phyloP scores from a whole-genome alignment of 2,329 filamentous ascomycete species.

The Akanthomyces muscarius region DNA sequence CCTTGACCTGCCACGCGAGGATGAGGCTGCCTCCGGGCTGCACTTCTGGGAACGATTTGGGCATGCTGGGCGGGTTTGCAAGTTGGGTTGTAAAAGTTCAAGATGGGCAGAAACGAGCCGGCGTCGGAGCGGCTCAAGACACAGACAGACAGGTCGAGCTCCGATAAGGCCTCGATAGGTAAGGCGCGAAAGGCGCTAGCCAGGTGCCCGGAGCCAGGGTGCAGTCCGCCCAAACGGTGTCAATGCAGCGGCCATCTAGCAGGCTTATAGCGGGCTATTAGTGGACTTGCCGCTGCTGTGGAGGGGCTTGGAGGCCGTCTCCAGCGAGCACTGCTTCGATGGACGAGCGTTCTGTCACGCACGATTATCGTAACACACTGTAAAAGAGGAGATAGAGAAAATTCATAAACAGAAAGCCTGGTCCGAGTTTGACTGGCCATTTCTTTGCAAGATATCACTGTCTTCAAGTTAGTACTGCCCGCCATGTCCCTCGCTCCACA shows the following conservation, averaged over 20 bases:
- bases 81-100: conserved; percentile 11
- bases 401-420: too few species aligned
- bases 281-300: not conserved
- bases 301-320: not conserved
- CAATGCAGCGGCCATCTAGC: not conserved
- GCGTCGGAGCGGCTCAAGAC: not conserved
- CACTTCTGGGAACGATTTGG: conserved; percentile 65
- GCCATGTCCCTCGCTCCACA: not conserved
- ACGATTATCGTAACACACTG: too few species aligned
- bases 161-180: conserved; percentile 21
- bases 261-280: not conserved
- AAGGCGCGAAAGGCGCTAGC: conserved; percentile 12
- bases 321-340: not conserved
- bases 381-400: not conserved
- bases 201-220: not conserved
- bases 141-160: not conserved
- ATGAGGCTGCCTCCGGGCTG: conserved; percentile 91
- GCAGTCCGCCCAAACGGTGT: not conserved
- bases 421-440: not conserved
- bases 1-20: conserved; percentile 89
- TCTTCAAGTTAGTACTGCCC: not conserved
- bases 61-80: conserved; percentile 24
- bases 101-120: conserved; percentile 12
- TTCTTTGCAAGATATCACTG: not conserved
- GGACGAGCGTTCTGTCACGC: too few species aligned